Evolutionary conservation across 2,329 filamentous ascomycete species (phyloP), one percentile per base, ranked within the genome.

Genomic region (Paramyrothecium sp.): DNA sequence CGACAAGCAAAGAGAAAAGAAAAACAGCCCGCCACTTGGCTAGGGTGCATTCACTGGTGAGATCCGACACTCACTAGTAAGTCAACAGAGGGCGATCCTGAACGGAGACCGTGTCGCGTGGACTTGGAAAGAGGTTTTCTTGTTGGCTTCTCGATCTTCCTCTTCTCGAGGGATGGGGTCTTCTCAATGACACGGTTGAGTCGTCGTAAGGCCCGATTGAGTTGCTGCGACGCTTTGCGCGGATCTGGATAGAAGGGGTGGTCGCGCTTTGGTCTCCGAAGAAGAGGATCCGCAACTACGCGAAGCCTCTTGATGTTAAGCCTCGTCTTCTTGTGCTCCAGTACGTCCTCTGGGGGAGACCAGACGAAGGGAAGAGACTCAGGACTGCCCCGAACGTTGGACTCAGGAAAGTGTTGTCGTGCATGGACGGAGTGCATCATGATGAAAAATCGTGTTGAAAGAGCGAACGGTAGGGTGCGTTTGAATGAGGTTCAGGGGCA

Each of bases 341-440:
- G 10, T 30, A 10, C 5, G 17, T 20, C 51, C 30, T 53, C 53
- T 16, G 7, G 7, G 5, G 38, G 7, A 17, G 38, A 7, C 38
- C 38, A 44, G 38, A 44, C 13, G 13, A 44, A 7, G 13, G 38
- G 38, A 44, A 16, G 38, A 44, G 13, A 44, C 16, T 60, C 57
- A 23, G 22, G 47, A 26, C 51, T 54, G 22, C 52, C 57, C 17
- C 58, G 58, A 33, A 57, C 38, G 51, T 63, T 63, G 52, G 63
- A 65, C 19, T 54, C 46, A 30, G 61, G 58, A 52, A 61, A 56
- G 19, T 38, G 20, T 19, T 60, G 56, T 41, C 20, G 51, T 19
- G 30, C 30, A n/a, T 26, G 11, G n/a, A 22, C 19, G n/a, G 41
- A 22, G n/a, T 20, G 30, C 7, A 23, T 33, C 10, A 51, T 30